Evolutionary conservation across 202 grass and related monocot genomes (phyloP), one percentile per base, ranked within the genome.

Genomic region (Carex arenaria): DNA sequence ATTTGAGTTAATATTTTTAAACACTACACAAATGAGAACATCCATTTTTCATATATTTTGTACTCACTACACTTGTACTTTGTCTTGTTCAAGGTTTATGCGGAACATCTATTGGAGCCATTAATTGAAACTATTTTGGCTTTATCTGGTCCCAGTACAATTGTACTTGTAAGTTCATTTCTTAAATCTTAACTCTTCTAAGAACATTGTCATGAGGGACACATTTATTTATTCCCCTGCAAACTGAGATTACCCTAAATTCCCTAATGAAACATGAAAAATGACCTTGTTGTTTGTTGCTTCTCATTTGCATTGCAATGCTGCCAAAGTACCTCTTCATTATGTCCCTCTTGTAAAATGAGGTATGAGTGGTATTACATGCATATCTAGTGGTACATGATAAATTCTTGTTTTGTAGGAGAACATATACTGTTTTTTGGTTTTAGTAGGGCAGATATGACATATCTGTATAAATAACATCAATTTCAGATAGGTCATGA

Each of bases 111-210:
- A 59, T 72, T 95, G 72, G 87, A 95, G 34, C 95, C 92, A 83
- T 67, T 95, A 56, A 20, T 95, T 78, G 82, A 95, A 87, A 95
- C 91, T 73, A 95, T 97, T 22, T 87, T 92, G 88, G 92, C 90
- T 76, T 84, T 97, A 86, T 97, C 92, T 84, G 89, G 95, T 57
- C 95, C 95, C 10, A 94, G 85, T 83, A 94, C 95, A 23, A 88
- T 84, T 79, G 85, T 91, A 62, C 52, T 98, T 86, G 95, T 95
- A 83, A 10, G 52, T 79, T 4, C 3, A 63, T 60, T 23, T 53
- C 69, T 57, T 67, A 42, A 32, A 57, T 12, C 73, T 4, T 43
- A 67, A 60, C 78, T 72, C 23, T 75, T 77, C 26, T 36, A 55
- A 28, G 26, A 34, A 9, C 28, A 76, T 31, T 76, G 32, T 76